These are phyloP conservation scores for Thalassiosira oceanica DNA, from an alignment of 352 stramenopile genomes.

Conservation along the genomic window DNA sequence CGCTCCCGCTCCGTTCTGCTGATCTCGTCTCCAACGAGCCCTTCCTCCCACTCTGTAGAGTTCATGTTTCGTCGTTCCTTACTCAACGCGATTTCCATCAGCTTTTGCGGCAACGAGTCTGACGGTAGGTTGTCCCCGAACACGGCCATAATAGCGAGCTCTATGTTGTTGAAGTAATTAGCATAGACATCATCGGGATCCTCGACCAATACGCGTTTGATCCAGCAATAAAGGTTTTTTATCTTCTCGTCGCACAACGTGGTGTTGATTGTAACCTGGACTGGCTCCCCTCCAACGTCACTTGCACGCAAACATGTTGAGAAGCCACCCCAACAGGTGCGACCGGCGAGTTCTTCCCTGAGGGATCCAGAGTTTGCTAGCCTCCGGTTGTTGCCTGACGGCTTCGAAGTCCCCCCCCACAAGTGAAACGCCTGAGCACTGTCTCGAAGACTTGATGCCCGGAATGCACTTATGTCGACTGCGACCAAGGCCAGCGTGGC, in stretches of 20 bases:
- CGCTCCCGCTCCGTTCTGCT: constrained; percentile 49
- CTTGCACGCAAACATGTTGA: too few relatives aligned
- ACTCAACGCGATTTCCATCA: constrained; percentile 52
- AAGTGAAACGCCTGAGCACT: too few relatives aligned
- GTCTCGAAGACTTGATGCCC: too few relatives aligned
- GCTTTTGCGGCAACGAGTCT: constrained; percentile 39
- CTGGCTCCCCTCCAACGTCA: constrained; percentile 1
- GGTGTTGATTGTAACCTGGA: constrained; percentile 40
- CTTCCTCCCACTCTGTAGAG: constrained; percentile 43
- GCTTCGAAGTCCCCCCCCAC: too few relatives aligned
- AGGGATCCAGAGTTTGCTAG: too few relatives aligned
- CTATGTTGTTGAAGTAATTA: constrained; percentile 61
- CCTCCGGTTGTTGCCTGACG: too few relatives aligned
- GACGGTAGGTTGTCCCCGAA: constrained; percentile 61
- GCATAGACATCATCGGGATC: constrained; percentile 24
- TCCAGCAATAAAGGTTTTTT: constrained; percentile 62
- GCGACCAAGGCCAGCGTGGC: too few relatives aligned
- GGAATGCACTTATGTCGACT: too few relatives aligned
- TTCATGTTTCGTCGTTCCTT: constrained; percentile 23
- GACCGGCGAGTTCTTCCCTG: too few relatives aligned
- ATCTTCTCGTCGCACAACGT: constrained; percentile 47
- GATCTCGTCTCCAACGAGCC: constrained; percentile 50
- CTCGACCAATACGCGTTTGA: constrained; percentile 57
- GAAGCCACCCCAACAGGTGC: too few relatives aligned
- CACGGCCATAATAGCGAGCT: constrained; percentile 62